These are phyloP conservation scores for Clarireedia monteithiana DNA, from an alignment of 2,329 filamentous ascomycete genomes.

Conservation along the genomic window DNA sequence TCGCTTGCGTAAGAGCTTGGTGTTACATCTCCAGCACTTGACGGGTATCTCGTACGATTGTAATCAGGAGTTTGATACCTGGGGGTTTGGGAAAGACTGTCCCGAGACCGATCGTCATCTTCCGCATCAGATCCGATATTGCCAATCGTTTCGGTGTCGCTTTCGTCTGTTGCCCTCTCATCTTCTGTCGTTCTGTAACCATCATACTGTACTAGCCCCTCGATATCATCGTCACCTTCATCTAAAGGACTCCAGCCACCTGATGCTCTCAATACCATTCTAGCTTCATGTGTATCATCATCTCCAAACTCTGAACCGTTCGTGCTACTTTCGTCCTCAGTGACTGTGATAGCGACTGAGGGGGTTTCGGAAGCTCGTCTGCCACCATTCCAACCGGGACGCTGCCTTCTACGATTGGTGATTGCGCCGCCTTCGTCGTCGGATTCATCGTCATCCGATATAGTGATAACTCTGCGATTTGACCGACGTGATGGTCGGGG, in stretches of 20 bases:
- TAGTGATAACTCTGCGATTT: constrained; percentile 10
- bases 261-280: constrained; percentile 6
- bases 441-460: constrained; percentile 20
- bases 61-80: constrained; percentile 6
- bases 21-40: neutral
- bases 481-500: neutral
- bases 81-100: constrained; percentile 20
- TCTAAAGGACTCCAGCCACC: constrained; percentile 30
- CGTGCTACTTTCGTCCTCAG: constrained; percentile 11
- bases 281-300: constrained; percentile 16
- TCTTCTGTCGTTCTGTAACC: constrained; percentile 18
- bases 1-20: neutral
- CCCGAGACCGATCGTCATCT: constrained; percentile 19
- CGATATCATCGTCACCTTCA: constrained; percentile 24
- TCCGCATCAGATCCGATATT: constrained; percentile 21
- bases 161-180: constrained; percentile 16
- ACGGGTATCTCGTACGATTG: neutral
- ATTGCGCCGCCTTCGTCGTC: constrained; percentile 28
- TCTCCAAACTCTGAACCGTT: constrained; percentile 26
- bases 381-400: constrained; percentile 1
- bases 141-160: constrained; percentile 25
- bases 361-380: constrained; percentile 10
- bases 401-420: constrained; percentile 19
- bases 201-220: constrained; percentile 9
- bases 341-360: constrained; percentile 17